A percentile compares a stretch with the other conserved stretches of the same genome.
phyloP scores from a whole-genome alignment of 177 flowering plant genomes.

The Vitis hybrid region DNA sequence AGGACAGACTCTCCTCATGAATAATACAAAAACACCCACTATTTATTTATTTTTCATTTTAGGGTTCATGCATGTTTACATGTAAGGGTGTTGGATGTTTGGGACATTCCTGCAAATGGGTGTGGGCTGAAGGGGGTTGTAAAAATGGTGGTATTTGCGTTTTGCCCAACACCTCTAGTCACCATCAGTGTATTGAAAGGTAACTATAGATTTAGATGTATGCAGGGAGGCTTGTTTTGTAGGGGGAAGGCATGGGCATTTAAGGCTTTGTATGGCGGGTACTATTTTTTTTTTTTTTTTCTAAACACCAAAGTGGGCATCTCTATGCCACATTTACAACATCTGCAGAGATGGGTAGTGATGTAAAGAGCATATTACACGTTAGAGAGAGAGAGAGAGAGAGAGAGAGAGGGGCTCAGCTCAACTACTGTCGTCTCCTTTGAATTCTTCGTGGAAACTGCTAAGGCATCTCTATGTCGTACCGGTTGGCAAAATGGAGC shows the following conservation, averaged over 20 bases:
- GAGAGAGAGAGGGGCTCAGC: not conserved
- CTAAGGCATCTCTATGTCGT: too few relatives aligned
- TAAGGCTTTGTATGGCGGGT: not conserved
- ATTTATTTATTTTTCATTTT: too few relatives aligned
- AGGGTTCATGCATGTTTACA: too few relatives aligned
- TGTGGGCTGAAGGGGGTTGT: not conserved
- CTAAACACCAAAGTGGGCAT: not conserved
- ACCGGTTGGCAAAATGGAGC: too few relatives aligned
- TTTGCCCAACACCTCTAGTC: not conserved
- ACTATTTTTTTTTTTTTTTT: not conserved
- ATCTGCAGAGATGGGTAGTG: too few relatives aligned
- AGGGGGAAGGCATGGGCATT: too few relatives aligned
- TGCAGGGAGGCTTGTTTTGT: too few relatives aligned
- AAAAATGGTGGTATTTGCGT: not conserved
- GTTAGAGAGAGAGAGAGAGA: not conserved
- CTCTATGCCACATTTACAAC: not conserved
- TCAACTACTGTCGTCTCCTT: too few relatives aligned
- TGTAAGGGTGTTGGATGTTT: not conserved
- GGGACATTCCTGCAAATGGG: conserved; percentile 17
- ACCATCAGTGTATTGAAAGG: too few relatives aligned
- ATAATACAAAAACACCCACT: too few relatives aligned
- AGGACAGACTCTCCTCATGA: too few relatives aligned
- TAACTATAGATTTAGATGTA: too few relatives aligned
- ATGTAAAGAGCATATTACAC: not conserved
- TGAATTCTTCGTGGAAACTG: not conserved